phyloP scores from a whole-genome alignment of 352 stramenopile genomes.

The Globisporangium mamillatum region DNA sequence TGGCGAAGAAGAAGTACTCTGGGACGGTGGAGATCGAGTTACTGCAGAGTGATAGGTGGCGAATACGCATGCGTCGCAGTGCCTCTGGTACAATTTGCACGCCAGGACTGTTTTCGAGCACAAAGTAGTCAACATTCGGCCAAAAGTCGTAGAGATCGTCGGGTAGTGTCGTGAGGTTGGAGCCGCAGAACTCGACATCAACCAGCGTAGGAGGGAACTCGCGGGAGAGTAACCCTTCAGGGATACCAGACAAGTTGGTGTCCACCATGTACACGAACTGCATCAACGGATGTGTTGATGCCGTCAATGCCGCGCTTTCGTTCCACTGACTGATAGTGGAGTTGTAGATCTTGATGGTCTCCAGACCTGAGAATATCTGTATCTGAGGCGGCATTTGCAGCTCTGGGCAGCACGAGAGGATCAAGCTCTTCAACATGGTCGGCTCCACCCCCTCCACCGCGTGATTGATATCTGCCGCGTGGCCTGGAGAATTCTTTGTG shows the following conservation, averaged over 20 bases:
- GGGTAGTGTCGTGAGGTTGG: conserved; percentile 5
- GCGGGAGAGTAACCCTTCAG: neutral
- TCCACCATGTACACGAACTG: conserved; percentile 12
- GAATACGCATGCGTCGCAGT: neutral
- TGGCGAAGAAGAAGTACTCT: neutral
- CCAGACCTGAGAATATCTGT: neutral
- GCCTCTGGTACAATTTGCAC: neutral
- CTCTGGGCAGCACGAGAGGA: conserved; percentile 11
- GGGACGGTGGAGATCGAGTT: conserved; percentile 6
- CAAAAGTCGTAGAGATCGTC: conserved; percentile 5
- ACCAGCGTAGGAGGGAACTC: conserved; percentile 8
- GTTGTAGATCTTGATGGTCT: conserved; percentile 12
- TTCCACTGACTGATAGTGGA: conserved; percentile 3
- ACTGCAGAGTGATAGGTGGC: conserved; percentile 10
- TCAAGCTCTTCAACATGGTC: neutral
- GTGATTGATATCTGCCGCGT: neutral
- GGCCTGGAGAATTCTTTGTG: neutral
- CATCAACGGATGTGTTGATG: neutral
- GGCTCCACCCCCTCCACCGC: neutral
- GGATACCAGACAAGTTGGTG: neutral
- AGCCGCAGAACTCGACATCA: conserved; percentile 9
- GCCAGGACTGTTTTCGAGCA: conserved; percentile 9
- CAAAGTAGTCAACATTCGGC: conserved; percentile 12
- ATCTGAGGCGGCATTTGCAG: conserved; percentile 3
- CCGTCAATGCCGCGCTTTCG: neutral